Evolutionary conservation across 495 filamentous ascomycete genomes (phyloP).

Genomic region (Sporormia fimetaria): DNA sequence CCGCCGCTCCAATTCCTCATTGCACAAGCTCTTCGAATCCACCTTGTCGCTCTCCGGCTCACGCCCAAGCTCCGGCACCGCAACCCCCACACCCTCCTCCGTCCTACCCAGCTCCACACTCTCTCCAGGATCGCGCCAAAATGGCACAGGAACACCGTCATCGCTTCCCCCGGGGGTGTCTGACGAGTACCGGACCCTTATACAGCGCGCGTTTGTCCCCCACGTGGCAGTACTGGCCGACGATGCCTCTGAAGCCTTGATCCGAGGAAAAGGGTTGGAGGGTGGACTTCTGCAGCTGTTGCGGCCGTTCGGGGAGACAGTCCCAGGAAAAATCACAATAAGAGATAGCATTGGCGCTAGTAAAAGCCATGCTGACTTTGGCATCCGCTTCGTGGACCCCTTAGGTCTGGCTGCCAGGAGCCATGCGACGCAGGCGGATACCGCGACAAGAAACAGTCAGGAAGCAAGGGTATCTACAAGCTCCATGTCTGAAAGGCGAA

Average conservation of each 20-base stretch:
- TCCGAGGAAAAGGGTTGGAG: slow-evolving; percentile 72
- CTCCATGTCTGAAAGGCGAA: slow-evolving; percentile 17
- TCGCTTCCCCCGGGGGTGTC: slow-evolving; percentile 12
- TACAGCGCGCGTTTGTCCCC: slow-evolving; percentile 76
- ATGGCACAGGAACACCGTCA: slow-evolving; percentile 21
- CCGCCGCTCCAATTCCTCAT: slow-evolving; percentile 34
- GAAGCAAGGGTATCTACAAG: slow-evolving; percentile 9
- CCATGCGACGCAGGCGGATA: slow-evolving; percentile 29
- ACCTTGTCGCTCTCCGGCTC: slow-evolving; percentile 30
- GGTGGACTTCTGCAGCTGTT: slow-evolving; percentile 74
- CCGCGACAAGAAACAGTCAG: slow-evolving; percentile 26
- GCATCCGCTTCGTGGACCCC: slow-evolving; percentile 66
- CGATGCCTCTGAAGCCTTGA: slow-evolving; percentile 66
- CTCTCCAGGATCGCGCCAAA: slow-evolving; percentile 25
- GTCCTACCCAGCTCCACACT: slow-evolving; percentile 30
- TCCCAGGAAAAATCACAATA: slow-evolving; percentile 79
- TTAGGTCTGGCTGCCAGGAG: slow-evolving; percentile 45
- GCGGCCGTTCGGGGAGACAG: slow-evolving; percentile 79
- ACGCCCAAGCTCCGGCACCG: slow-evolving; percentile 27
- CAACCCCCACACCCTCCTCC: slow-evolving; percentile 27
- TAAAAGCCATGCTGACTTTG: slow-evolving; percentile 77
- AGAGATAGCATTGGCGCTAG: slow-evolving; percentile 79
- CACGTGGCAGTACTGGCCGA: slow-evolving; percentile 77
- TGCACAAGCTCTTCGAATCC: slow-evolving; percentile 35
- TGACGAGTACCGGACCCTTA: slow-evolving; percentile 60